phyloP scores from a whole-genome alignment of 2,329 filamentous ascomycete genomes.

The Colletotrichum tanaceti region DNA sequence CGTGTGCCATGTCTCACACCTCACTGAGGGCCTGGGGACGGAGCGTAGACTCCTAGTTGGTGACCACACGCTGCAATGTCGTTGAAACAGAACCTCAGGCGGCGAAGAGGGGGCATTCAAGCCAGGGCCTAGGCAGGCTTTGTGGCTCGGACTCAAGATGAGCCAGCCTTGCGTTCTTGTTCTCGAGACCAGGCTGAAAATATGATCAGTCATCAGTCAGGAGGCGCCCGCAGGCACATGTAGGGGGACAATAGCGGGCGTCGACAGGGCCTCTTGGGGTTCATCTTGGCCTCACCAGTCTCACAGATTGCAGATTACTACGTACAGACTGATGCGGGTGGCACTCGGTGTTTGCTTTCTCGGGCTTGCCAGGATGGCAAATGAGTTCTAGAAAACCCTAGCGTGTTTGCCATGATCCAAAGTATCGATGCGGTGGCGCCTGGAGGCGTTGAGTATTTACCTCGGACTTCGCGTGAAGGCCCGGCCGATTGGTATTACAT shows the following conservation, averaged over 20 bases:
- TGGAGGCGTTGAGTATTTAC: background rate
- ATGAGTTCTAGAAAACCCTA: background rate
- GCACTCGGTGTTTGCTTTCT: conserved; percentile 8
- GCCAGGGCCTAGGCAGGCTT: background rate
- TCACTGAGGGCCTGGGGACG: background rate
- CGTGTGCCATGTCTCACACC: conserved; percentile 22
- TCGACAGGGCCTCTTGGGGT: conserved; percentile 9
- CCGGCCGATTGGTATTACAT: conserved; percentile 14
- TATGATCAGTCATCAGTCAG: background rate
- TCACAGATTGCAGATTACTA: conserved; percentile 1
- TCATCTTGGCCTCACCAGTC: background rate
- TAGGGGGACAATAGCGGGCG: background rate
- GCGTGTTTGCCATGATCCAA: conserved; percentile 11
- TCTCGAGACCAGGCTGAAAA: background rate
- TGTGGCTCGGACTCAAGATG: background rate
- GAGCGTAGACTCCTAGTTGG: conserved; percentile 10
- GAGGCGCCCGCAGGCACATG: background rate
- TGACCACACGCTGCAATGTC: conserved; percentile 23
- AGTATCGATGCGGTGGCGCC: background rate
- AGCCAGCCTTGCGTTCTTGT: background rate
- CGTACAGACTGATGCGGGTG: background rate
- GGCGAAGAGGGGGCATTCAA: conserved; percentile 7
- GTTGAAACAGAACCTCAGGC: background rate
- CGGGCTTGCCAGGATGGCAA: conserved; percentile 1
- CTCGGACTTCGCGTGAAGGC: conserved; percentile 17